Evolutionary conservation across 768 basidiomycete genomes (phyloP).

Genomic region (Solioccasus polychromus): DNA sequence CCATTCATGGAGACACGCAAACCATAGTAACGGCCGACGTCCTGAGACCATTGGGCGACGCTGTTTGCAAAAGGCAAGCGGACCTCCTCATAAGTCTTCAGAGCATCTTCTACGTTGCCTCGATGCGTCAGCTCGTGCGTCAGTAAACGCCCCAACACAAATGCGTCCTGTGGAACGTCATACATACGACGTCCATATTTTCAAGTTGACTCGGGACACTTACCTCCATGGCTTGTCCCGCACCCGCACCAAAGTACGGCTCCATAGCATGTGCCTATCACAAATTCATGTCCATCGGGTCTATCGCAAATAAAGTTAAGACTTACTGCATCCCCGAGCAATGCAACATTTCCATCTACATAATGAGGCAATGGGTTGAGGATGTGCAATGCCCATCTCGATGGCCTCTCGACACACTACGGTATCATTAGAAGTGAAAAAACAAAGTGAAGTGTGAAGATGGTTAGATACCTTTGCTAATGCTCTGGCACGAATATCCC

Average conservation of each 20-base stretch:
- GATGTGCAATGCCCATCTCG: constrained; percentile 44
- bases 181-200: neutral
- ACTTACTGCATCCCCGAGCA: constrained; percentile 51
- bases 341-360: constrained; percentile 37
- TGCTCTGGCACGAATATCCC: constrained; percentile 4
- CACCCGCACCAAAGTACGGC: constrained; percentile 45
- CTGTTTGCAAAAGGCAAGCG: constrained; percentile 30
- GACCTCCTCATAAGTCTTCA: too few relatives aligned
- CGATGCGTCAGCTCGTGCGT: too few relatives aligned
- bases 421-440: neutral
- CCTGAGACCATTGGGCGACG: constrained; percentile 17
- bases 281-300: neutral
- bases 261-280: too few relatives aligned
- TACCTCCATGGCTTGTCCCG: constrained; percentile 50
- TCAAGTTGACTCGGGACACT: neutral
- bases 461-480: constrained; percentile 10
- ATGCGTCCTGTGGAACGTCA: constrained; percentile 30
- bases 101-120: too few relatives aligned
- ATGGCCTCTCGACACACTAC: constrained; percentile 36
- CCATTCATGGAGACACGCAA: neutral
- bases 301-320: neutral
- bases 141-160: constrained; percentile 28
- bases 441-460: neutral
- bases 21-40: constrained; percentile 23
- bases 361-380: constrained; percentile 40